Base-by-base conservation (phyloP, 2,329 filamentous ascomycete genomes). In the Cercospora beticola region DNA sequence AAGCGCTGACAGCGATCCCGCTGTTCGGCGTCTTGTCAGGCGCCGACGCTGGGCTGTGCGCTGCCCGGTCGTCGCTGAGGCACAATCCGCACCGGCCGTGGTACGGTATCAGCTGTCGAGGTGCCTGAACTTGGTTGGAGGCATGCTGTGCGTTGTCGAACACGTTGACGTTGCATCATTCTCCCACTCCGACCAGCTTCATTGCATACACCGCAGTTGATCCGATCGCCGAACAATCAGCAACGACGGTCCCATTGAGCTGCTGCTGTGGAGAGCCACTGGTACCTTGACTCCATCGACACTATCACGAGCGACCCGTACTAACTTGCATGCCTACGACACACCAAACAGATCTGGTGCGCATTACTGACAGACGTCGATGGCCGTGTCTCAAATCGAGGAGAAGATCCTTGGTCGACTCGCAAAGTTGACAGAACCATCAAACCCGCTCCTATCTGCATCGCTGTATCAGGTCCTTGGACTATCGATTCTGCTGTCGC, bases 361-460 rank as follows among this genome's bases (percentile, higher is more conserved):
- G 63, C 58, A 23, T 12, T 59, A 59, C 60, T 49, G 60, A 65
- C 58, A 31, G 64, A 64, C 54, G 68, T 73, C 71, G 79, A 99
- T 98, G 95, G 95, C 95, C 82, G 95, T 94, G 78, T 95, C 93
- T 70, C 93, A 97, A 82, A 93, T 98, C 71, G 95, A 99, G 81
- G 94, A 97, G 83, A 99, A 98, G 83, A 97, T 96, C 82, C 86
- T 99, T 76, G 93, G 93, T 82, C 90, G 89, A 78, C 90, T 97
- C 78, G 94, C 95, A 79, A 91, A 90, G 81, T 86, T 89, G 70
- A 93, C 93, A 74, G 89, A 90, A 77, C 83, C 87, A 69, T 89
- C 92, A 74, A 95, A 94, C 77, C 89, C 92, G 3, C 85, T 94
- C 18, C 87, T 98, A 57, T 92, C 92, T 7, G 87, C 87, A 21